Base-by-base conservation (phyloP, 1,139 yeast genomes). In the Blastobotrys persicus region DNA sequence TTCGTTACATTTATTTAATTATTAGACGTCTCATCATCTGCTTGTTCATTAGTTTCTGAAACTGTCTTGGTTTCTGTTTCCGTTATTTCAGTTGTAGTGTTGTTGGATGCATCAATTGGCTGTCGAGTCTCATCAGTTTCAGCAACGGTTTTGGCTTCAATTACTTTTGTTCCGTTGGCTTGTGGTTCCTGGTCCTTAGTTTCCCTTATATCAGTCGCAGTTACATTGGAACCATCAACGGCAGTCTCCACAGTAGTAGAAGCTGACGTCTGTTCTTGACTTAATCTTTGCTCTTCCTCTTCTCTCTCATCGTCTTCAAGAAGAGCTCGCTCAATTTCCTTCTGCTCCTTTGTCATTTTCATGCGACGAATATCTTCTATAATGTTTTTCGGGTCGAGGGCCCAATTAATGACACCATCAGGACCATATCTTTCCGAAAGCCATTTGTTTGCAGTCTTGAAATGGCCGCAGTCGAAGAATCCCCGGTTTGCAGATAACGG, bases 401-500 rank as follows among this genome's bases (percentile, higher is more conserved):
- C 63, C 96, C 96, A 89, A 63, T 88, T 83, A 14, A 89, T 81
- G 49, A 71, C 65, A 2, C 72, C 72, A 0, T 68, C 68, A 19
- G 71, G 68, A 0, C 79, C 78, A 42, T 76, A 74, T 14, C 63
- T 61, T 16, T 69, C 70, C n/a, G 53, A 52, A 12, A 89, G 71
- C 95, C 95, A 89, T 11, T 78, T 79, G 62, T 89, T 89, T 45
- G 92, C 83, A 60, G 76, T 75, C 46, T 67, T 72, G 65, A 88
- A 89, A 58, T 88, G 95, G 31, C 73, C 69, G 65, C 85, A 82
- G 4, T 80, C 79, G 60, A 88, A 88, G 63, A 86, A 89, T 0
- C 95, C 95, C 48, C 95, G 73, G 26, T 81, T 75, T 0, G 98
- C 98, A 56, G 95, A 85, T 49, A 92, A 71, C 1, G 99, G 98